Base-by-base conservation (phyloP, 23 red algal genomes). In the Gracilaria vermiculophylla region DNA sequence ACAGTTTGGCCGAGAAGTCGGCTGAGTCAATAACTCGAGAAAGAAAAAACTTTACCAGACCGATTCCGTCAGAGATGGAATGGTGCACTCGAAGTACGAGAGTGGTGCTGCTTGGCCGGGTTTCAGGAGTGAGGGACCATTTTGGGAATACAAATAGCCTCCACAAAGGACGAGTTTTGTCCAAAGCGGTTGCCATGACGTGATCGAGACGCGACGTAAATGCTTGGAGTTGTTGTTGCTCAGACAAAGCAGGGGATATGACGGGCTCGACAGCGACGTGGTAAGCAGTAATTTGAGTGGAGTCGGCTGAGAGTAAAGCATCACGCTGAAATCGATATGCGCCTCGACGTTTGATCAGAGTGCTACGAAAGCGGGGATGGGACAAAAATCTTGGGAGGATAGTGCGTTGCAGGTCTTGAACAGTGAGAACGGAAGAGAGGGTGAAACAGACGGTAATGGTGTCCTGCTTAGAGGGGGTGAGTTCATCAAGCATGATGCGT, bases 31-130 rank as follows among this genome's bases (percentile, higher is more conserved):
- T 43, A 34, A 86, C 64, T 5, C 53, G 54, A 3, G 82, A 42
- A 2, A 86, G 82, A 86, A 86, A 86, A 28, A 57, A 86, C 51
- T 86, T 86, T n/a, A 86, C 64, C 15, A 86, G 62, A 31, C 65
- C 82, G 29, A 86, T 73, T 2, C 82, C 82, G 27, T 86, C 82
- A 28, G 60, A 52, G n/a, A 86, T 42, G 7, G 65, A 37, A 42
- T 86, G 82, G 43, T 86, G 82, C 29, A 75, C 82, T 19, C 82
- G 82, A 14, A 86, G 64, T 4, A 86, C 29, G 5, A 86, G 60
- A 14, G 82, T 86, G 19, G 62, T 70, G 45, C 40, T 33, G 25
- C 24, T n/a, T 21, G 48, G 4, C 2, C 82, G 47, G 24, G 25
- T 31, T 15, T 64, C 82, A 32, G 37, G n/a, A 28, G 27, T 0